Percentiles rank a stretch among this genome's conserved stretches.
These are phyloP conservation scores for Shiraia bambusicola DNA, from an alignment of 2,329 filamentous ascomycete species.

Conservation along the genomic window DNA sequence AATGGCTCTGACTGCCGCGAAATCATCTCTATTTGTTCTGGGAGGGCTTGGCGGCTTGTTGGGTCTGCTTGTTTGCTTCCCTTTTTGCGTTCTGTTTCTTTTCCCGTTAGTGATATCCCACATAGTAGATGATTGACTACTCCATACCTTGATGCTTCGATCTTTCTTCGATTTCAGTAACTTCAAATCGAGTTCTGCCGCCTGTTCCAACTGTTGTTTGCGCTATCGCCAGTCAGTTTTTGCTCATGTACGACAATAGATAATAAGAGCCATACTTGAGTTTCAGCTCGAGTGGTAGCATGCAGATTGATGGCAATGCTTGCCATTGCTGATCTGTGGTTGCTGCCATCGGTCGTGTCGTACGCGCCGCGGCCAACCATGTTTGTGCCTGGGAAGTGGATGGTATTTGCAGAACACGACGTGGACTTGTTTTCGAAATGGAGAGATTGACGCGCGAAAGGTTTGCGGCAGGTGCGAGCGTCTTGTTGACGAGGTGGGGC, in stretches of 20 bases:
- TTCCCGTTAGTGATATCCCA: conserved; percentile 9
- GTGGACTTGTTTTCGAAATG: not conserved
- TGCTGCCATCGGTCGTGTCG: conserved; percentile 11
- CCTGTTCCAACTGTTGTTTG: conserved; percentile 1
- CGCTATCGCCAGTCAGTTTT: not conserved
- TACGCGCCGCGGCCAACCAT: conserved; percentile 25
- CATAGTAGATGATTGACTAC: not conserved
- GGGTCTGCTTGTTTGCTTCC: conserved; percentile 1
- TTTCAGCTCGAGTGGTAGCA: not conserved
- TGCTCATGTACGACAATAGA: not conserved
- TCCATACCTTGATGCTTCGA: conserved; percentile 13
- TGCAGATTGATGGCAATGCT: conserved; percentile 1
- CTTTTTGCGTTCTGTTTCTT: conserved; percentile 7
- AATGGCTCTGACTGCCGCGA: not conserved
- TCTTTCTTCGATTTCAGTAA: conserved; percentile 12
- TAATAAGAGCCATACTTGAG: conserved; percentile 4
- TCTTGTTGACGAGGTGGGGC: too few species aligned
- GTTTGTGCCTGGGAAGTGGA: not conserved
- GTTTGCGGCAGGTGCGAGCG: too few species aligned
- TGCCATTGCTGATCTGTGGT: conserved; percentile 6
- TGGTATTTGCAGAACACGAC: not conserved
- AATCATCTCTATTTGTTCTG: not conserved
- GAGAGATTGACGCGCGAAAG: not conserved
- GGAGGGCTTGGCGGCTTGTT: not conserved
- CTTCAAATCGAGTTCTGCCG: conserved; percentile 2